Evolutionary conservation across 148 eudicot genomes (phyloP), one percentile per base, ranked within the genome.

Genomic region (Amaranthus cruentus): DNA sequence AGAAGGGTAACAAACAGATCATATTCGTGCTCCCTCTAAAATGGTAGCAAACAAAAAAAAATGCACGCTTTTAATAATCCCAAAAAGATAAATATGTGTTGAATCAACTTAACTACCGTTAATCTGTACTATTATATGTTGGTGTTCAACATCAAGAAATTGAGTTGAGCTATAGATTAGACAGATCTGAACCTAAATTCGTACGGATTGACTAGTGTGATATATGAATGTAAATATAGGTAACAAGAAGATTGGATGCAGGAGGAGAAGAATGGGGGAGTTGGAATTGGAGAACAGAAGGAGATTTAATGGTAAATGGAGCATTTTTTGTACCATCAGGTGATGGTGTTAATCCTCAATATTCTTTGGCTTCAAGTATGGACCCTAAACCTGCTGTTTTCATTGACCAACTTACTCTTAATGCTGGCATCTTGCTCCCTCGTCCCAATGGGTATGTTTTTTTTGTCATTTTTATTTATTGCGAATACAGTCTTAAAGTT

Each of bases 251-350:
- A 51, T 81, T 88, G 82, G 93, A 83, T 54, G 70, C 88, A 9
- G 56, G 77, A 14, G 85, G 82, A 51, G 69, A 74, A 6, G 83
- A 84, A 15, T 92, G 97, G 97, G 80, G 78, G 10, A 63, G 60
- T 0, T 92, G 97, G 97, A 86, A 92, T 57, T 92, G 97, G 97
- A 88, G 97, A 66, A 85, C 93, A 7, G 96, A 92, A 7, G 97
- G 97, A 9, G 97, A 92, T 75, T 52, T 84, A 56, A 71, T 92
- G 91, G 87, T 84, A 38, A 90, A 92, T 74, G 97, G 97, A 48
- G 97, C 97, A 43, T 92, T 80, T 77, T 92, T 92, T 68, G 97
- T 92, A 67, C 91, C 97, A 48, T 92, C 97, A 0, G 97, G 97
- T 54, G 82, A 74, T 71, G 96, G 91, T 2, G 57, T 84, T 0